Base-by-base conservation (phyloP, 805 yeast genomes). In the Cyberlindnera nakhonratchasimensis region DNA sequence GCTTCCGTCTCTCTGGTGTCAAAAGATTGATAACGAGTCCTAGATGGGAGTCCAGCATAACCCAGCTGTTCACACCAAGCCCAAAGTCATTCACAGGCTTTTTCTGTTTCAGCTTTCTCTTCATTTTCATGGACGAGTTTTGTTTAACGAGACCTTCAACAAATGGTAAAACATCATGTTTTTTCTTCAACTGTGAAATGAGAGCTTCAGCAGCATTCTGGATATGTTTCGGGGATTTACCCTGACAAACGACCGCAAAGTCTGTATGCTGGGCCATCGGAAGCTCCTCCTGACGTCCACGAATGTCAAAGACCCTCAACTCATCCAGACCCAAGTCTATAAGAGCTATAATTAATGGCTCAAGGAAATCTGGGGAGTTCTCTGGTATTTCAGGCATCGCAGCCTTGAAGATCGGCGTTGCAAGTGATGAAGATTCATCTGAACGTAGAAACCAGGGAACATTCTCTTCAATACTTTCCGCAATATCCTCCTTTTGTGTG, bases 171-270 rank as follows among this genome's bases (percentile, higher is more conserved):
- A 61, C 58, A 9, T 65, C 60, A 42, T 63, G 66, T 7, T 67
- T 64, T 29, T 73, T 74, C 57, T 90, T 90, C 31, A 88, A 57
- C 57, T 69, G 70, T 21, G 69, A 69, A 37, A 76, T 67, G 29
- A 89, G 63, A 50, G 79, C 81, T 13, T 66, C 65, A 2, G 85
- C 77, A 2, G 95, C 88, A 47, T 80, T 82, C 50, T 74, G 79
- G 18, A 88, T 64, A 64, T 90, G 98, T 47, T 76, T 80, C 29
- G 79, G 75, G 23, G 90, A 79, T 59, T 81, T 83, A 4, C 95
- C 96, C 0, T 93, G 77, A 16, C 82, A 75, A 1, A 91, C 65
- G 5, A 91, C 64, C 72, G 80, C 74, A 43, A 75, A 71, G 42
- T 72, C 69, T 9, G 73, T 66, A 18, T 53, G 42, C 26, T 67